Percentiles rank a stretch among this genome's conserved stretches.
phyloP scores from a whole-genome alignment of 768 basidiomycete species.

The Filobasidium floriforme region DNA sequence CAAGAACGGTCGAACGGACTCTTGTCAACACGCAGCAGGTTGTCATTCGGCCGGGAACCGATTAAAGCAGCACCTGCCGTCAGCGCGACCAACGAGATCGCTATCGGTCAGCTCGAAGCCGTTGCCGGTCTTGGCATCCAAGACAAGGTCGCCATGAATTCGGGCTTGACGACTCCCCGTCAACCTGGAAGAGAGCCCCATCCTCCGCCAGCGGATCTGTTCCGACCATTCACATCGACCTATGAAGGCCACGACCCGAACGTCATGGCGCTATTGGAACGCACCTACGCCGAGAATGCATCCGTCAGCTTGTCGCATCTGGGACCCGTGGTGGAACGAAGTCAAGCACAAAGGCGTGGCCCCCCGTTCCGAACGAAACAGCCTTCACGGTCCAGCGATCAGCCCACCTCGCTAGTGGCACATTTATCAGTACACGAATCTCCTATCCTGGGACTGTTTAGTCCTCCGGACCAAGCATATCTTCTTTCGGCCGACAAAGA shows the following conservation, averaged over 20 bases:
- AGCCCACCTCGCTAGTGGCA: slow-evolving; percentile 57
- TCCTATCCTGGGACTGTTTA: slow-evolving; percentile 67
- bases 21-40: slow-evolving; percentile 9
- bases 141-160: neutral
- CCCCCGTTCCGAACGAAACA: neutral
- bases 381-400: slow-evolving; percentile 47
- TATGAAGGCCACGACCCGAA: slow-evolving; percentile 81
- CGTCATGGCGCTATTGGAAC: slow-evolving; percentile 76
- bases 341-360: too few relatives aligned
- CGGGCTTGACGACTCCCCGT: neutral
- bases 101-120: slow-evolving; percentile 70
- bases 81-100: slow-evolving; percentile 75
- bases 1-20: slow-evolving; percentile 10
- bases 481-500: slow-evolving; percentile 52
- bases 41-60: slow-evolving; percentile 49
- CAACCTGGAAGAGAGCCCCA: neutral
- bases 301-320: neutral
- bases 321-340: slow-evolving; percentile 2
- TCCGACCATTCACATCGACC: slow-evolving; percentile 41
- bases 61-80: slow-evolving; percentile 85
- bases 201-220: neutral
- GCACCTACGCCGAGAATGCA: slow-evolving; percentile 10
- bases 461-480: slow-evolving; percentile 89
- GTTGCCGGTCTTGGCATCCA: slow-evolving; percentile 53
- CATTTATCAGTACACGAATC: slow-evolving; percentile 78